A percentile compares a stretch with the other conserved stretches of the same genome.
Conservation (phyloP, 139 green algal genomes). For the Chlamydomonas sphaeroides region DNA sequence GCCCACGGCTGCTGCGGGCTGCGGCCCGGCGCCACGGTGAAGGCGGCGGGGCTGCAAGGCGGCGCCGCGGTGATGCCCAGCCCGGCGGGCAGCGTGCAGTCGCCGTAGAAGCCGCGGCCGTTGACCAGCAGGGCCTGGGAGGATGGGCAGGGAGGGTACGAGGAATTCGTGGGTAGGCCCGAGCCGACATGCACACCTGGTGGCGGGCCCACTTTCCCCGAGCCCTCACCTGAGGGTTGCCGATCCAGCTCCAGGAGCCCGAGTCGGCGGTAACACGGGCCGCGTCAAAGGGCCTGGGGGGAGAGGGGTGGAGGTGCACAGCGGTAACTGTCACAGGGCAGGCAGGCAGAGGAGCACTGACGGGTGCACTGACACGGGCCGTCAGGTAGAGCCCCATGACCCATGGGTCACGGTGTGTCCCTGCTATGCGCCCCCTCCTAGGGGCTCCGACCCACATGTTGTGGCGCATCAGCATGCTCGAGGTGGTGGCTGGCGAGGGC, state of each 20-base stretch:
- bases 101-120: slow-evolving; percentile 50
- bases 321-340: too few species aligned
- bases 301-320: too few species aligned
- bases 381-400: too few species aligned
- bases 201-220: too few species aligned
- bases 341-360: too few species aligned
- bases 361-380: too few species aligned
- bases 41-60: background rate
- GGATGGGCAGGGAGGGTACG: too few species aligned
- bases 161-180: too few species aligned
- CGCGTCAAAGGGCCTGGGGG: slow-evolving; percentile 56
- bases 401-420: too few species aligned
- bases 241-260: slow-evolving; percentile 57
- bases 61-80: background rate
- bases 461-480: slow-evolving; percentile 1
- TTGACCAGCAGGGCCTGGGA: slow-evolving; percentile 63
- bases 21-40: slow-evolving; percentile 16
- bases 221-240: slow-evolving; percentile 7
- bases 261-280: slow-evolving; percentile 43
- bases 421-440: too few species aligned
- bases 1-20: slow-evolving; percentile 30
- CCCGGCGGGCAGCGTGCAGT: slow-evolving; percentile 46
- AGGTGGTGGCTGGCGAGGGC: too few species aligned
- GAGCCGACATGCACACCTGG: too few species aligned
- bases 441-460: slow-evolving; percentile 20